Evolutionary conservation across 78 protist species (phyloP), one percentile per base, ranked within the genome.

Genomic region (Bigelowiella natans): DNA sequence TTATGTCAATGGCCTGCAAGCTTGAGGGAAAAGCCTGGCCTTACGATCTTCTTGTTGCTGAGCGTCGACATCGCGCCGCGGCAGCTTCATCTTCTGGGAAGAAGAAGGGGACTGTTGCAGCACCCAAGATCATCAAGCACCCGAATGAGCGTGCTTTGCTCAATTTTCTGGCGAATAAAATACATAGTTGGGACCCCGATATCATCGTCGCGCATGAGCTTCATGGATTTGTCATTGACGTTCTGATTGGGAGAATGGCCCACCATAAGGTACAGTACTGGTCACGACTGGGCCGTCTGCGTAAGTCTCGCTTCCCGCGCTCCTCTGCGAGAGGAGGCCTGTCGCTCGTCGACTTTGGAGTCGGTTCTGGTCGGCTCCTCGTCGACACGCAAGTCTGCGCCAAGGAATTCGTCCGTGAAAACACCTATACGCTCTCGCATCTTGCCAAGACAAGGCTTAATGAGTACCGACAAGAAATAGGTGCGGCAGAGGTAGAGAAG

Each of bases 341-440:
- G 34, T 51, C 73, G 73, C 38, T 85, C 11, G 38, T 85, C 7
- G 38, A 85, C 36, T 37, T 37, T 11, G 36, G 51, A 11, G 11
- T 85, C 18, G 87, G 87, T 38, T 31, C 92, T 0, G 98, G 97
- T n/a, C 94, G 97, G 30, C 90, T 96, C 18, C 37, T 95, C 30
- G 88, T 93, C 73, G 98, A 96, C 91, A 93, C 95, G n/a, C 93
- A 90, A 39, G 31, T 92, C 2, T 37, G 90, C 0, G 83, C 96
- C 37, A 94, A 96, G 83, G 39, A 83, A 11, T 90, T 95, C 40
- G 11, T 94, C 30, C 90, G 88, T 31, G 91, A 93, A 88, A 91
- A 88, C 37, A 93, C 92, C 38, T 95, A 95, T 93, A 84, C 85
- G 18, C 93, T 96, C 18, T 38, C 88, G 1, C 94, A 94, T 89